These are phyloP conservation scores for Penicillium glabrum DNA, from an alignment of 2,329 filamentous ascomycete species.

Conservation along the genomic window DNA sequence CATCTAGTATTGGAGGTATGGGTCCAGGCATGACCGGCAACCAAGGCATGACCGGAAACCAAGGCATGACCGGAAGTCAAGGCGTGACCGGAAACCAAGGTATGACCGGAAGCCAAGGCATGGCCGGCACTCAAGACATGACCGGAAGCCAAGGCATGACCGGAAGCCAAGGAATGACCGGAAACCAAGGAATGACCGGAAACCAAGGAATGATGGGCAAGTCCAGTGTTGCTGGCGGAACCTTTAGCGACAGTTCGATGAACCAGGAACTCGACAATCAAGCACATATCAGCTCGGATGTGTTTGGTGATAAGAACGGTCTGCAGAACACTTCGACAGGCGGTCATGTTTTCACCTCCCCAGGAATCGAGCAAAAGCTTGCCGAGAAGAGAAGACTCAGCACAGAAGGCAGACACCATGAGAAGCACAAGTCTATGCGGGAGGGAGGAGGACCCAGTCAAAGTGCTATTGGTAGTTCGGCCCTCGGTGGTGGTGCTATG, in stretches of 20 bases:
- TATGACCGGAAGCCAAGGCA: too few relatives aligned
- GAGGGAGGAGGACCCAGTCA: constrained; percentile 1
- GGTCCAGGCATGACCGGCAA: not conserved
- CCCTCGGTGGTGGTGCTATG: not conserved
- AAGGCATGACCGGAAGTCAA: too few relatives aligned
- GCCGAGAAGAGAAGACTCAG: not conserved
- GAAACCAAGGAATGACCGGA: too few relatives aligned
- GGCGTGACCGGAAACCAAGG: too few relatives aligned
- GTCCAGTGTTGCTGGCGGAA: not conserved
- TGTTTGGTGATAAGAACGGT: constrained; percentile 10
- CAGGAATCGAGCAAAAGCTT: not conserved
- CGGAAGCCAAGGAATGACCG: too few relatives aligned
- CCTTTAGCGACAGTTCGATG: not conserved
- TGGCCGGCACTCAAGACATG: too few relatives aligned
- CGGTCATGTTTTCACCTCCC: not conserved
- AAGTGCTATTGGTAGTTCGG: not conserved
- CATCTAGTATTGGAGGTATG: not conserved
- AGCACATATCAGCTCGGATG: constrained; percentile 9
- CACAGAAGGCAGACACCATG: not conserved
- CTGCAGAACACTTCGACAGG: not conserved
- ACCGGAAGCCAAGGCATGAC: too few relatives aligned
- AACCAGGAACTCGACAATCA: constrained; percentile 15
- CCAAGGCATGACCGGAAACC: too few relatives aligned
- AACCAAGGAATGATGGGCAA: not conserved
- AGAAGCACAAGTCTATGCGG: not conserved